These are phyloP conservation scores for Filosporella fistucella DNA, from an alignment of 495 filamentous ascomycete species.

Conservation along the genomic window DNA sequence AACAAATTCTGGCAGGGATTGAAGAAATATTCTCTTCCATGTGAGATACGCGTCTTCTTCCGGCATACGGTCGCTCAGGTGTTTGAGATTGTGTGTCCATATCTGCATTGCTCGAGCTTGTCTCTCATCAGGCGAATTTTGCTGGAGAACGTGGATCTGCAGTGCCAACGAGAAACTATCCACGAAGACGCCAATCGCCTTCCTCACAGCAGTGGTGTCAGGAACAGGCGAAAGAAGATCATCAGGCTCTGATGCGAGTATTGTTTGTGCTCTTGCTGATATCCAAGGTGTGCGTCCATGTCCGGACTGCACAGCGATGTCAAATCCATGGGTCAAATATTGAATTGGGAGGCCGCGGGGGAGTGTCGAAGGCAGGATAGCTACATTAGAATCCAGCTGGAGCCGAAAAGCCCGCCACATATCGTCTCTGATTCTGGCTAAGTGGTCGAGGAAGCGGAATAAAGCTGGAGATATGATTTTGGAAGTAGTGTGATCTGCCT, in stretches of 20 bases:
- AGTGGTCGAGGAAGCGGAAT: conserved; percentile 4
- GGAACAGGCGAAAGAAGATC: neutral
- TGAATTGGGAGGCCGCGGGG: conserved; percentile 1
- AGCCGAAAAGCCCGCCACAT: neutral
- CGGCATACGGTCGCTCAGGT: neutral
- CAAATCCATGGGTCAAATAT: neutral
- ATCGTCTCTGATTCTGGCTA: neutral
- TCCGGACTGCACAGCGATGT: neutral
- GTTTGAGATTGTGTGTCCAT: neutral
- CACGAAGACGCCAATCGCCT: neutral
- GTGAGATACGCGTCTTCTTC: neutral
- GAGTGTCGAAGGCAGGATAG: neutral
- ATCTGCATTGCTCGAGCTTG: neutral
- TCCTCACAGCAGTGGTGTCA: neutral
- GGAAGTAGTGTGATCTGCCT: neutral
- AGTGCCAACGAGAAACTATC: neutral
- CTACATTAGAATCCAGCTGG: neutral
- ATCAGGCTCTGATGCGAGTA: neutral
- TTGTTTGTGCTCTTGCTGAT: neutral
- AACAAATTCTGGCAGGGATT: neutral
- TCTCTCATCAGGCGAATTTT: neutral
- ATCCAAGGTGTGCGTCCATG: neutral
- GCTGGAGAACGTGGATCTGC: neutral
- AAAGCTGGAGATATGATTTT: neutral
- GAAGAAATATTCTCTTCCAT: conserved; percentile 1